A percentile compares a stretch with the other conserved stretches of the same genome.
phyloP scores from a whole-genome alignment of 2,329 filamentous ascomycete genomes.

The Stachybotrys elegans region DNA sequence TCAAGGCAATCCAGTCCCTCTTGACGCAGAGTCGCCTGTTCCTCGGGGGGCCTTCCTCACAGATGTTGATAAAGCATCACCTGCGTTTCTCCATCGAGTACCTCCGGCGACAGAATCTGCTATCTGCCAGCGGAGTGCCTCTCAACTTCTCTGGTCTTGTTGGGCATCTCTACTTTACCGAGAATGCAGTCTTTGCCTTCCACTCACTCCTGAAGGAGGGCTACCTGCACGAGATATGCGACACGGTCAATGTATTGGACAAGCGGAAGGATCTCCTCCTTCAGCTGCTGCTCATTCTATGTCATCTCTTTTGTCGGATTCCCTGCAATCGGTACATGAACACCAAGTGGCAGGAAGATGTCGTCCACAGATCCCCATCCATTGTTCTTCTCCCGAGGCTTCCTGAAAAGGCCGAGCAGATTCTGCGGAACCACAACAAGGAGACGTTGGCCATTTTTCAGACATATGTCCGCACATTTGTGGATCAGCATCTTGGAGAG shows the following conservation, averaged over 20 bases:
- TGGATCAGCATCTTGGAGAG: slow-evolving; percentile 54
- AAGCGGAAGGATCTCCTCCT: slow-evolving; percentile 44
- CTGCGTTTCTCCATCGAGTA: slow-evolving; percentile 79
- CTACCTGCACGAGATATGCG: slow-evolving; percentile 61
- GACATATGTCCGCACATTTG: slow-evolving; percentile 64
- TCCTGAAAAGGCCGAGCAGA: slow-evolving; percentile 48
- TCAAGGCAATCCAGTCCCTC: slow-evolving; percentile 58
- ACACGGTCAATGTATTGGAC: slow-evolving; percentile 44
- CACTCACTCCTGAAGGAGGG: slow-evolving; percentile 67
- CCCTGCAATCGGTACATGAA: slow-evolving; percentile 36
- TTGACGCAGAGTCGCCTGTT: slow-evolving; percentile 66
- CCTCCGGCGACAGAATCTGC: slow-evolving; percentile 61
- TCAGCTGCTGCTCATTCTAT: slow-evolving; percentile 63
- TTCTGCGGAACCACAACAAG: slow-evolving; percentile 58
- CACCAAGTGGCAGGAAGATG: slow-evolving; percentile 38
- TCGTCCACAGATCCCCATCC: slow-evolving; percentile 54
- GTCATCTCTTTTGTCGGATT: slow-evolving; percentile 64
- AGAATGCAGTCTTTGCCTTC: slow-evolving; percentile 72
- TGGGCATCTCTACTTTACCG: slow-evolving; percentile 70
- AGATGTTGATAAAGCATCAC: slow-evolving; percentile 68
- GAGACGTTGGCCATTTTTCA: slow-evolving; percentile 62
- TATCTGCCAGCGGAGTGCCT: slow-evolving; percentile 56
- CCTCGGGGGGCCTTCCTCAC: slow-evolving; percentile 62
- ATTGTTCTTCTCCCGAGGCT: slow-evolving; percentile 61
- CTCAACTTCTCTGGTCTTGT: slow-evolving; percentile 69